Evolutionary conservation across 2,329 filamentous ascomycete species (phyloP), one percentile per base, ranked within the genome.

Genomic region (Scedosporium apiospermum): DNA sequence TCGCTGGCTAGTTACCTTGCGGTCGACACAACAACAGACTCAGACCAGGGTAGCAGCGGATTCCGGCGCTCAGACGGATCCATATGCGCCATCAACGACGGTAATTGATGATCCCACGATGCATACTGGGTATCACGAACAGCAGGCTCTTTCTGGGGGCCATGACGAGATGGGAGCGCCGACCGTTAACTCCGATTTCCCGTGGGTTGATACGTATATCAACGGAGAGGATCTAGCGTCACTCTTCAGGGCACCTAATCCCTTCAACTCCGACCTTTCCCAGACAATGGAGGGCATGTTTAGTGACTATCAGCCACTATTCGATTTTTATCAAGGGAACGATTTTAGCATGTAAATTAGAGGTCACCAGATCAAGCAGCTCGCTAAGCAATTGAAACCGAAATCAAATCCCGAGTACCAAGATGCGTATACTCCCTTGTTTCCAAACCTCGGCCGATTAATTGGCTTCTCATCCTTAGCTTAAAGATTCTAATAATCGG

Each of bases 1-100:
- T 6, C 68, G 69, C 1, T 72, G 72, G 66, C 65, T 76, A 41
- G 57, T 58, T 7, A 58, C 30, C 26, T 41, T 34, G n/a, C 53
- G 57, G 12, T 58, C n/a, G n/a, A 23, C 57, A 41, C 16, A 23
- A 23, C 21, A 53, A 18, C 16, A 23, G 4, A 21, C 18, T 16
- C n/a, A 18, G 49, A 10, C 49, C 49, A 21, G 18, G 18, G 49
- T 30, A 30, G 27, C 27, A 30, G 27, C 27, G 27, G 27, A 30
- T 30, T 30, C 6, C 27, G 4, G 27, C 27, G 27, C 27, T 30
- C 27, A 30, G 27, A 30, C 27, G 27, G 27, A 30, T 30, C 27
- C 27, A 30, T 30, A 30, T 30, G 27, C 27, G 6, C 27, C 27
- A 30, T 30, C 27, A 30, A 30, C 27, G 27, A 30, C 27, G 4